Evolutionary conservation across 768 basidiomycete genomes (phyloP), one percentile per base, ranked within the genome.

Genomic region (Boletus vinaceobasis): DNA sequence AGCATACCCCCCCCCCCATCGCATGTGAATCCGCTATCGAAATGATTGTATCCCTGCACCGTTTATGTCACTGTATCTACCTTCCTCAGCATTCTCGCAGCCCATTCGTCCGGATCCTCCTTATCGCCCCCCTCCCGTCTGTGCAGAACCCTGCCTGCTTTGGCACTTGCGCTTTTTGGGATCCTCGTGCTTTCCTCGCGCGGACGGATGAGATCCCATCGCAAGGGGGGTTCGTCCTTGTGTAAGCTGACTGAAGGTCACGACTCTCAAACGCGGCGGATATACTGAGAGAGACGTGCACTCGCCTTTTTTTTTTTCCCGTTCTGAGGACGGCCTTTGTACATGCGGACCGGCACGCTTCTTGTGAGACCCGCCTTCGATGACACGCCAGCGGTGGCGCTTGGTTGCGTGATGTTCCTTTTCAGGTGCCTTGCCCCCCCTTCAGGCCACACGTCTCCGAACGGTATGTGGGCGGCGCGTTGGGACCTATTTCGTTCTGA

Each of bases 51-150:
- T 60, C 56, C 54, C 50, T 65, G 53, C 54, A 48, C 39, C 35
- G 52, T 65, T 59, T 58, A 59, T 70, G 61, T 49, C 61, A 56
- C 47, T 70, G 60, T 68, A 65, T 60, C 64, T 53, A 63, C 60
- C 48, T 49, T 50, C 26, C 55, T 58, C 55, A 47, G 57, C 56
- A 48, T 37, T 4, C 47, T 64, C 33, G 27, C 62, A 53, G 52
- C 51, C 27, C 45, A 58, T 56, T 61, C 52, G 48, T 49, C 51
- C 47, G 56, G 62, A 55, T 58, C 51, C 43, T 50, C 35, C 43
- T 62, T 52, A 57, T 60, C 52, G 35, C 53, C 38, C n/a, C 29
- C 31, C 53, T 36, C n/a, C 29, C 31, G 43, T 43, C 26, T 48
- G 53, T 56, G 58, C 44, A 50, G 15, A 43, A 47, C 55, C 53